Conservation (phyloP, 768 basidiomycete species). For the Lactifluus volemus region DNA sequence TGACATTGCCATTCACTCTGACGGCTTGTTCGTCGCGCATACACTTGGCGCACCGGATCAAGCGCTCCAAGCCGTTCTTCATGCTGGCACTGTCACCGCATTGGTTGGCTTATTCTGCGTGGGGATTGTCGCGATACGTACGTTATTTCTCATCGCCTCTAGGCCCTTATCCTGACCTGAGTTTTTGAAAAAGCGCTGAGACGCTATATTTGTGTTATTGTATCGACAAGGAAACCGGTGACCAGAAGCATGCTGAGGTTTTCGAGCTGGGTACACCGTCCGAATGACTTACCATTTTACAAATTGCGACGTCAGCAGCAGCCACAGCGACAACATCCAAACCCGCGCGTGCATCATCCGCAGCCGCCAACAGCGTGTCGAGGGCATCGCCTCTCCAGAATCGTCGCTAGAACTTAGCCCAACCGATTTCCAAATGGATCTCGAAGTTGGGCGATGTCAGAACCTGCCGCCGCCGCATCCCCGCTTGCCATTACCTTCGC, state of each 20-base stretch:
- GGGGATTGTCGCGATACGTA: conserved; percentile 67
- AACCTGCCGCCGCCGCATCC: background rate
- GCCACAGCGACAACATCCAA: background rate
- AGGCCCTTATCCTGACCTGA: background rate
- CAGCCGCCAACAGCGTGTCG: conserved; percentile 15
- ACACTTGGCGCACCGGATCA: conserved; percentile 59
- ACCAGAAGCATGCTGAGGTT: conserved; percentile 43
- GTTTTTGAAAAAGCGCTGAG: conserved; percentile 39
- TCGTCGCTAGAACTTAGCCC: conserved; percentile 16
- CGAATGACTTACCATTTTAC: background rate
- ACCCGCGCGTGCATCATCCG: conserved; percentile 4
- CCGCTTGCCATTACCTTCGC: background rate
- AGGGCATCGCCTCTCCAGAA: conserved; percentile 16
- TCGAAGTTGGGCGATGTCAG: conserved; percentile 6
- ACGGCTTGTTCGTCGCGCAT: conserved; percentile 79
- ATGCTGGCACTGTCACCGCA: conserved; percentile 73
- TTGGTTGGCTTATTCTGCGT: conserved; percentile 79
- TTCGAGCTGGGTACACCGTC: conserved; percentile 37
- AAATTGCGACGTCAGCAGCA: conserved; percentile 6
- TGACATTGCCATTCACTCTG: conserved; percentile 76
- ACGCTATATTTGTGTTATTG: conserved; percentile 60
- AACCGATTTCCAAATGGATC: conserved; percentile 6
- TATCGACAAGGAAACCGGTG: conserved; percentile 49
- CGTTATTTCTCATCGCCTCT: conserved; percentile 21
- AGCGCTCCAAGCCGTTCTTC: conserved; percentile 64